These are phyloP conservation scores for Pseudocercospora vitis DNA, from an alignment of 2,329 filamentous ascomycete genomes.

Conservation along the genomic window DNA sequence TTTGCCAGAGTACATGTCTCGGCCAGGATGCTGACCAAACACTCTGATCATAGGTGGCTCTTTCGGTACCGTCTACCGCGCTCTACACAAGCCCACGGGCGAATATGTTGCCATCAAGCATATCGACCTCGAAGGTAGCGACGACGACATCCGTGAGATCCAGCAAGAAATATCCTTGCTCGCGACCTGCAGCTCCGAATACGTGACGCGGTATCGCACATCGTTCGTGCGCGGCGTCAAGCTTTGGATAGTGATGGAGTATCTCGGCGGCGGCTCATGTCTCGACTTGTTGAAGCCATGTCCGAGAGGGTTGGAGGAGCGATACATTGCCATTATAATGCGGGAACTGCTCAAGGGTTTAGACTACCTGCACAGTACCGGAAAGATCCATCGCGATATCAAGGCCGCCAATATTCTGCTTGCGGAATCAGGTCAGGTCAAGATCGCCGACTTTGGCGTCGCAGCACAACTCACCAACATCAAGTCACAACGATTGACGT, in stretches of 20 bases:
- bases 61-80: slow-evolving; percentile 96
- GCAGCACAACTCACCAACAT: slow-evolving; percentile 96
- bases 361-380: slow-evolving; percentile 90
- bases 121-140: slow-evolving; percentile 98
- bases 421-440: slow-evolving; percentile 82
- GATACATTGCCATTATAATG: slow-evolving; percentile 90
- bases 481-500: slow-evolving; percentile 95
- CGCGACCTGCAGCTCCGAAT: slow-evolving; percentile 90
- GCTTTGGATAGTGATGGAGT: slow-evolving; percentile 99
- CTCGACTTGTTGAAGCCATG: slow-evolving; percentile 91
- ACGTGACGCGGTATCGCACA: slow-evolving; percentile 93
- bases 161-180: slow-evolving; percentile 95
- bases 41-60: slow-evolving; percentile 71
- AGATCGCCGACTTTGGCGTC: slow-evolving; percentile 95
- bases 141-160: slow-evolving; percentile 97
- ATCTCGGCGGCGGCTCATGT: slow-evolving; percentile 89
- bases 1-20: slow-evolving; percentile 46
- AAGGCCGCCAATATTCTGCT: slow-evolving; percentile 97
- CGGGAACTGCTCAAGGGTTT: slow-evolving; percentile 85
- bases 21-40: slow-evolving; percentile 11
- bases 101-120: slow-evolving; percentile 95
- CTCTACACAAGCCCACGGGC: slow-evolving; percentile 84
- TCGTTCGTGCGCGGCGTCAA: slow-evolving; percentile 96
- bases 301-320: slow-evolving; percentile 69
- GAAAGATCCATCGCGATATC: slow-evolving; percentile 96